Base-by-base conservation (phyloP, 148 eudicot species). In the Drosera capensis region DNA sequence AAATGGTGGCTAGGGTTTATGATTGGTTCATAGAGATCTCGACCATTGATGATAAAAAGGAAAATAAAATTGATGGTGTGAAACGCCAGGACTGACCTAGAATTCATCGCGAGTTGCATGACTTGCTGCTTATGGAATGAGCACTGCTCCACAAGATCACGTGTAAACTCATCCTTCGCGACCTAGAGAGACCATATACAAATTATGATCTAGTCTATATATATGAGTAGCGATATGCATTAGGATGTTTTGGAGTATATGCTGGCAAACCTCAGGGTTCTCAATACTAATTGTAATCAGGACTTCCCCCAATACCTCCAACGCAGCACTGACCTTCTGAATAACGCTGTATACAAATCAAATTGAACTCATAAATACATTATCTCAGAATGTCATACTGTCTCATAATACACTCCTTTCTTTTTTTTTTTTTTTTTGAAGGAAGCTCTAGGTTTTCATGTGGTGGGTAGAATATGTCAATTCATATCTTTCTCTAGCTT, bases 121-220 rank as follows among this genome's bases (percentile, higher is more conserved):
- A 85, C 77, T 64, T 73, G 65, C 57, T 90, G 87, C 74, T 90
- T 90, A 46, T 90, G 99, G 51, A 90, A 90, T 24, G 95, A 85
- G 59, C 99, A 90, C 59, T 90, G 99, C 64, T 90, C 99, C 65
- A 90, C 99, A 55, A 90, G 99, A 73, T 90, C 99, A 12, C 84
- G 82, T n/a, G 99, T 90, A 43, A 90, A 90, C 60, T 90, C 99
- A 59, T 90, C 99, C 73, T 78, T 90, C 40, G 93, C 95, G 37
- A 63, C 85, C 99, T 90, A 59, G 14, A 64, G 42, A 23, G 59
- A 56, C n/a, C n/a, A n/a, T n/a, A n/a, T n/a, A n/a, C n/a, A n/a
- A n/a, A n/a, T n/a, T n/a, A n/a, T n/a, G n/a, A n/a, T n/a, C n/a
- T n/a, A n/a, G n/a, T n/a, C n/a, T n/a, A n/a, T n/a, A n/a, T n/a